Conservation (phyloP, 169 alveolate genomes). For the Plasmodium falciparum region DNA sequence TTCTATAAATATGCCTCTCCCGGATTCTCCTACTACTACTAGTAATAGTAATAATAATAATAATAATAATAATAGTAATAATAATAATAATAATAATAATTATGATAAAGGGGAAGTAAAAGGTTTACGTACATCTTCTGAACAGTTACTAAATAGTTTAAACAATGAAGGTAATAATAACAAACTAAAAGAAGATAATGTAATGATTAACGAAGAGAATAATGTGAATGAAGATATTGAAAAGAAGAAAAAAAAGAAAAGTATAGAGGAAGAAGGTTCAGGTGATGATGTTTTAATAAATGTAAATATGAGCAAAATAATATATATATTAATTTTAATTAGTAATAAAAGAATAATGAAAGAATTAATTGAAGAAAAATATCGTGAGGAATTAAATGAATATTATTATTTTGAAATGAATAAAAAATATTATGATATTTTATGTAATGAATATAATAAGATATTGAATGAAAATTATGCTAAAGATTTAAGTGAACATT, state of each 20-base stretch:
- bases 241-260: conserved; percentile 16
- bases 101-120: background rate
- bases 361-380: conserved; percentile 18
- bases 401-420: conserved; percentile 39
- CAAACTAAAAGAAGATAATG: background rate
- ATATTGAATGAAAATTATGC: conserved; percentile 22
- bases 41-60: too few relatives aligned
- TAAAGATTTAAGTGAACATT: conserved; percentile 29
- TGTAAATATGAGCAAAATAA: conserved; percentile 41
- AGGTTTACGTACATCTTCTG: background rate
- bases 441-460: conserved; percentile 24
- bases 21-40: background rate
- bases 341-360: conserved; percentile 36
- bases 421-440: conserved; percentile 41
- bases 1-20: background rate
- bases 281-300: conserved; percentile 53
- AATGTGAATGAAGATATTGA: conserved; percentile 7
- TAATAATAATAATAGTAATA: background rate
- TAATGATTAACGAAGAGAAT: conserved; percentile 11
- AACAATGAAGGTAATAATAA: background rate
- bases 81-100: background rate
- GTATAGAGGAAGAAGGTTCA: conserved; percentile 4
- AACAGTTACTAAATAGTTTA: background rate
- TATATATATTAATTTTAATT: conserved; percentile 32
- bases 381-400: conserved; percentile 6